Base-by-base conservation (phyloP, 371 early-diverging fungal species). In the Mucor saturninus region DNA sequence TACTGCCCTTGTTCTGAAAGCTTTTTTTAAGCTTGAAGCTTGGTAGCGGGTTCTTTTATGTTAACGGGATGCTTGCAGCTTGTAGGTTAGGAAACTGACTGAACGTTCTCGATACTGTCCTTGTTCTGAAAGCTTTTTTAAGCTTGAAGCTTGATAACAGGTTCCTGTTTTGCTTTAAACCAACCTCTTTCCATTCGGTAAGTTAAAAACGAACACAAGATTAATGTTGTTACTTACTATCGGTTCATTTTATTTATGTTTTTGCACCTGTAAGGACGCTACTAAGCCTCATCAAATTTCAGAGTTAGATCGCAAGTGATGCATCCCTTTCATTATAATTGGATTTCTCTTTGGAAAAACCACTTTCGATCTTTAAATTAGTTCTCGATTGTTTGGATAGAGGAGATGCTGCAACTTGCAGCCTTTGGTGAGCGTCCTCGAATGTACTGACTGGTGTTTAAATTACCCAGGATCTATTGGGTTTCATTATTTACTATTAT, bases 81-180 rank as follows among this genome's bases (percentile, higher is more conserved):
- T 60, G 51, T 60, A 60, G 42, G 43, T 52, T 43, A 52, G 53
- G 53, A 60, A 60, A 52, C 60, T 42, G 42, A 52, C 43, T 50
- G 60, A 60, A 51, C 60, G 52, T 53, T 60, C 60, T 52, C 42
- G 53, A 60, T 60, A 60, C 60, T 60, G 52, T 11, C 53, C 59
- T 52, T 59, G 59, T 59, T 59, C 43, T 59, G 42, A 59, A 42
- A 52, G 60, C 60, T 59, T 52, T 59, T 59, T 50, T 59, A 52
- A 52, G 52, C 53, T 59, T 52, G 52, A 59, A 59, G 60, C 52
- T 59, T 59, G 53, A 30, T 39, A 50, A 40, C 51, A 43, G 60
- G 60, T 59, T 59, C 42, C 52, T 52, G 52, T 39, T 52, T 54
- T 61, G 61, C 61, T 61, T 61, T 61, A 61, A 61, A 61, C 46